phyloP scores from a whole-genome alignment of 148 eudicot genomes.

The Polygonum maritimum region DNA sequence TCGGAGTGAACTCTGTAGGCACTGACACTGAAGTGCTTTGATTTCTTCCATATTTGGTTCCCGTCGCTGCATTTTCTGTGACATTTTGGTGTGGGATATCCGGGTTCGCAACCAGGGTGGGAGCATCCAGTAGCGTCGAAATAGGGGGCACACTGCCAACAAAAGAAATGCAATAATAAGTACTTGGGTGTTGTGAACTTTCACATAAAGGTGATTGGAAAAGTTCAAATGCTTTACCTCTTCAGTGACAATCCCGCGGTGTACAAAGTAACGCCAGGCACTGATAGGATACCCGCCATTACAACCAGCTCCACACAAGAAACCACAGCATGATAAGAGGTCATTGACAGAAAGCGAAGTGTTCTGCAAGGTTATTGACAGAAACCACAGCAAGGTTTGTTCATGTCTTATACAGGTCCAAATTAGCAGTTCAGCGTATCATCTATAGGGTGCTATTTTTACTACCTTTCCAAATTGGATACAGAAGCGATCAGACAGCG shows the following conservation, averaged over 20 bases:
- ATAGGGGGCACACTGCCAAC: constrained; percentile 82
- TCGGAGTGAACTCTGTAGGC: constrained; percentile 51
- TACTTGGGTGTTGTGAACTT: background rate
- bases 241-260: constrained; percentile 74
- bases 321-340: constrained; percentile 91
- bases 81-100: constrained; percentile 77
- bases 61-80: constrained; percentile 41
- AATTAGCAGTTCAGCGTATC: background rate
- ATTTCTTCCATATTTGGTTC: constrained; percentile 59
- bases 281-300: constrained; percentile 77
- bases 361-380: constrained; percentile 49
- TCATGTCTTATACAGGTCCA: background rate
- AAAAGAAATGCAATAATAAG: background rate
- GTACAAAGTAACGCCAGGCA: constrained; percentile 77
- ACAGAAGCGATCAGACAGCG: constrained; percentile 90
- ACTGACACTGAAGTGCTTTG: constrained; percentile 61
- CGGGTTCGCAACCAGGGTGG: constrained; percentile 97
- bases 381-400: too few species aligned
- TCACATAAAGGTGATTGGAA: background rate
- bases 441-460: background rate
- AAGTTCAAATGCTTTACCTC: constrained; percentile 34
- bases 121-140: constrained; percentile 73
- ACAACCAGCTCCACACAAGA: constrained; percentile 84
- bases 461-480: constrained; percentile 65
- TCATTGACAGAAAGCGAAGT: constrained; percentile 75